Base-by-base conservation (phyloP, 805 yeast genomes). In the Wickerhamia fluorescens region DNA sequence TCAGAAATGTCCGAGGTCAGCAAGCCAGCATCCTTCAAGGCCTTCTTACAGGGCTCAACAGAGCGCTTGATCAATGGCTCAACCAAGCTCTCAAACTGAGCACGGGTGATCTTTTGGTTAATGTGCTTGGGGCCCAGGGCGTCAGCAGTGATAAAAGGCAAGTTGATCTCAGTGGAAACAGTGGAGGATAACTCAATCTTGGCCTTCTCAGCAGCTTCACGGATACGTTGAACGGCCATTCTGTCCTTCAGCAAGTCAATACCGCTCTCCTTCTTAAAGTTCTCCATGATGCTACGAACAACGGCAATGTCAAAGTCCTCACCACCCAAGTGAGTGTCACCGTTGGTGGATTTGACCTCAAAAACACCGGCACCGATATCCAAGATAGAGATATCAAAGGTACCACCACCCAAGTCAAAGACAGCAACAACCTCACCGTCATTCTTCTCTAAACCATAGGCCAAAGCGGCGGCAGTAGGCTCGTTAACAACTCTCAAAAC, bases 401-500 rank as follows among this genome's bases (percentile, higher is more conserved):
- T 87, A 78, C 96, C 96, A 64, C 96, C 96, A 78, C 96, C 96
- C 55, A 87, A 74, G 68, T 87, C 96, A 69, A 88, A 87, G 44
- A 87, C 96, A 39, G 96, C 96, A 49, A 87, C 94, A 39, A 82
- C 81, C 66, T 78, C 79, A 53, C 78, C 71, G 45, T 71, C 76
- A 51, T 78, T 82, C 55, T 70, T 75, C 68, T 86, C 95, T 52
- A 86, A 71, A 68, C 96, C 96, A 64, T 86, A 86, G 41, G 96
- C 96, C 52, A 86, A 70, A 40, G 96, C 95, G 41, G 96, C 92
- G 40, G 92, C 92, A 41, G 92, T 81, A 50, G 94, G 94, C 71
- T 82, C 94, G 69, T 82, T 82, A 42, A 82, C 92, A 41, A 82
- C 94, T 66, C 94, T 76, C 53, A 84, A 72, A 44, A 82, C 88